phyloP scores from a whole-genome alignment of 495 filamentous ascomycete genomes.

The Chaetomium tenue region DNA sequence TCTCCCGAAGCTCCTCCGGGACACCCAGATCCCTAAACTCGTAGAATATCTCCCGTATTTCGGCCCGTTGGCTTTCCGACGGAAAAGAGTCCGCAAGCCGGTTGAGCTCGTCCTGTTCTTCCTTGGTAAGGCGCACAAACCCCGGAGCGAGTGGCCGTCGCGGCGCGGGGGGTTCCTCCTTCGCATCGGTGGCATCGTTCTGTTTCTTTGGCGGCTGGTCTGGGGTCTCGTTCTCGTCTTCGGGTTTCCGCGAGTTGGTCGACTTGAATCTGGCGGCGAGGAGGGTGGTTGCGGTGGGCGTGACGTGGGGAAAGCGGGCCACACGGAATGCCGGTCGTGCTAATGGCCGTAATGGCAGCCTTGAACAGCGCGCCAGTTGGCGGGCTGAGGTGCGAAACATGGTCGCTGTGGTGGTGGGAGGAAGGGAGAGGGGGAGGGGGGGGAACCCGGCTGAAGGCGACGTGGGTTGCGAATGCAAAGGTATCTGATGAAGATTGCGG shows the following conservation, averaged over 20 bases:
- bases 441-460: constrained; percentile 10
- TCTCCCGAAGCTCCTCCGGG: constrained; percentile 33
- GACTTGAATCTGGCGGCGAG: constrained; percentile 30
- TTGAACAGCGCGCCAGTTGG: constrained; percentile 33
- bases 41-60: constrained; percentile 15
- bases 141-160: constrained; percentile 31
- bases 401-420: constrained; percentile 16
- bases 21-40: constrained; percentile 29
- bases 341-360: constrained; percentile 27
- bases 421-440: background rate
- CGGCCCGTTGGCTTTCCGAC: constrained; percentile 6
- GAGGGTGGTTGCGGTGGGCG: constrained; percentile 19
- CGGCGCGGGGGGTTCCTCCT: background rate
- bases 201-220: constrained; percentile 10
- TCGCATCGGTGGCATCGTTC: constrained; percentile 6
- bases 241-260: constrained; percentile 24
- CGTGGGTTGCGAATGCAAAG: background rate
- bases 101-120: constrained; percentile 29
- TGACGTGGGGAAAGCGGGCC: constrained; percentile 22
- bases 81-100: background rate
- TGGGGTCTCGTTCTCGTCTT: constrained; percentile 3
- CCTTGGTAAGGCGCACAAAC: constrained; percentile 39
- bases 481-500: constrained; percentile 14
- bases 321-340: constrained; percentile 22
- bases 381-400: constrained; percentile 35